Percentiles rank a stretch among this genome's conserved stretches.
Evolutionary conservation across 2,329 filamentous ascomycete genomes (phyloP).

Genomic region (Beauveria bassiana): DNA sequence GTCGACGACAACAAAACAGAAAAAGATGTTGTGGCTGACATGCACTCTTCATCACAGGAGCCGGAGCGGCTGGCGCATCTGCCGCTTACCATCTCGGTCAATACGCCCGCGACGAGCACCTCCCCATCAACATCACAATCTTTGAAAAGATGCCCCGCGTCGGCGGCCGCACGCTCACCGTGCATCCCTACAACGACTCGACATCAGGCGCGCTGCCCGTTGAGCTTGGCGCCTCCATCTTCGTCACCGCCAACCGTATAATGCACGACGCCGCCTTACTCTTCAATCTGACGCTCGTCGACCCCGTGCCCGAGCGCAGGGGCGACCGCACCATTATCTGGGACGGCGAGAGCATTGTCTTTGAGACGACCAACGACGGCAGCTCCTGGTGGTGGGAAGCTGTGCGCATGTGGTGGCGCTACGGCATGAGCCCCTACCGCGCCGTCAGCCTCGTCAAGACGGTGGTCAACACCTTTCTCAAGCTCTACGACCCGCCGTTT

Average conservation of each 20-base stretch:
- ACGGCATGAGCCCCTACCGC: constrained; percentile 69
- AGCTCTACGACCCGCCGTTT: constrained; percentile 70
- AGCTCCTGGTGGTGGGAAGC: constrained; percentile 70
- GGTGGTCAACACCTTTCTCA: constrained; percentile 65
- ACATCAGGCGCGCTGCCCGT: constrained; percentile 49
- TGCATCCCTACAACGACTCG: constrained; percentile 64
- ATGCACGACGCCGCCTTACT: constrained; percentile 63
- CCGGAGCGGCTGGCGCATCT: constrained; percentile 81
- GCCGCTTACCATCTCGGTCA: constrained; percentile 74
- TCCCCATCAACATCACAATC: constrained; percentile 71
- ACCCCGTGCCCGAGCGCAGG: constrained; percentile 35
- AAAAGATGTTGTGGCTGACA: background rate
- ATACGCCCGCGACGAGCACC: constrained; percentile 54
- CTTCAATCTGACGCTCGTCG: constrained; percentile 59
- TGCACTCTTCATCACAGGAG: constrained; percentile 47
- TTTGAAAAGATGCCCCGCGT: constrained; percentile 74
- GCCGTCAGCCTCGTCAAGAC: constrained; percentile 65
- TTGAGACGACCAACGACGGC: constrained; percentile 50
- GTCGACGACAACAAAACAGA: background rate
- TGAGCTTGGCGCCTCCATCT: constrained; percentile 88
- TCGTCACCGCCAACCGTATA: constrained; percentile 77
- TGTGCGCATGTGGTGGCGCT: constrained; percentile 74
- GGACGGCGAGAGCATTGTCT: constrained; percentile 72
- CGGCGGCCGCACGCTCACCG: constrained; percentile 81
- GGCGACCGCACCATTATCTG: constrained; percentile 66